Evolutionary conservation across 1,284 basidiomycete genomes (phyloP).

Genomic region (Anthracocystis panici-leucophaei): DNA sequence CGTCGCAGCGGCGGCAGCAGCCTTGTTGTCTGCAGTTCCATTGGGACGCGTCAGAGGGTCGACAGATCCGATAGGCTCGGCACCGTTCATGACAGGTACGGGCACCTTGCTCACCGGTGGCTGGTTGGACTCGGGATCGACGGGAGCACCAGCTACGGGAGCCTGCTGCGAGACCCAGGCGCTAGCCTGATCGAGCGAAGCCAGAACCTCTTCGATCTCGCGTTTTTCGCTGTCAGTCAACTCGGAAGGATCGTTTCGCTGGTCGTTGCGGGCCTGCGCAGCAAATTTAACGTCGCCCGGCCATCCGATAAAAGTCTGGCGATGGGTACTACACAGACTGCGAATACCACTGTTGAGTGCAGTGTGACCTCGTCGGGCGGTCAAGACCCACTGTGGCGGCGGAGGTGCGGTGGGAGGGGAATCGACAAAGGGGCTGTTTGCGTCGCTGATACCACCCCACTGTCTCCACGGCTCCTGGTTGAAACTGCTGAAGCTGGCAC

Average conservation of each 20-base stretch:
- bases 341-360: constrained; percentile 95
- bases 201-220: constrained; percentile 65
- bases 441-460: constrained; percentile 49
- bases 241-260: constrained; percentile 59
- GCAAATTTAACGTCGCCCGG: constrained; percentile 81
- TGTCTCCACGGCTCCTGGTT: constrained; percentile 50
- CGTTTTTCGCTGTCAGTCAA: constrained; percentile 56
- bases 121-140: constrained; percentile 35
- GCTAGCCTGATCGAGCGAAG: constrained; percentile 60
- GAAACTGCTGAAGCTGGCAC: constrained; percentile 53
- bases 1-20: constrained; percentile 71
- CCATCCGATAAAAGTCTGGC: constrained; percentile 93
- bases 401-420: constrained; percentile 42
- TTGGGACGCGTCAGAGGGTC: constrained; percentile 43
- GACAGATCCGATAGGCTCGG: constrained; percentile 63
- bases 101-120: constrained; percentile 48
- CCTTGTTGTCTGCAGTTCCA: constrained; percentile 8
- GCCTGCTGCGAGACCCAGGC: constrained; percentile 59
- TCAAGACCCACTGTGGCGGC: constrained; percentile 78
- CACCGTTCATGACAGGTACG: constrained; percentile 61
- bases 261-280: constrained; percentile 56
- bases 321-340: constrained; percentile 82
- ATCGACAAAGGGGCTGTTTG: constrained; percentile 41
- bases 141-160: constrained; percentile 49
- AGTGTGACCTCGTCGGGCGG: constrained; percentile 87